Percentiles rank a stretch among this genome's conserved stretches.
These are phyloP conservation scores for Jaapia argillacea DNA, from an alignment of 768 basidiomycete species.

Conservation along the genomic window DNA sequence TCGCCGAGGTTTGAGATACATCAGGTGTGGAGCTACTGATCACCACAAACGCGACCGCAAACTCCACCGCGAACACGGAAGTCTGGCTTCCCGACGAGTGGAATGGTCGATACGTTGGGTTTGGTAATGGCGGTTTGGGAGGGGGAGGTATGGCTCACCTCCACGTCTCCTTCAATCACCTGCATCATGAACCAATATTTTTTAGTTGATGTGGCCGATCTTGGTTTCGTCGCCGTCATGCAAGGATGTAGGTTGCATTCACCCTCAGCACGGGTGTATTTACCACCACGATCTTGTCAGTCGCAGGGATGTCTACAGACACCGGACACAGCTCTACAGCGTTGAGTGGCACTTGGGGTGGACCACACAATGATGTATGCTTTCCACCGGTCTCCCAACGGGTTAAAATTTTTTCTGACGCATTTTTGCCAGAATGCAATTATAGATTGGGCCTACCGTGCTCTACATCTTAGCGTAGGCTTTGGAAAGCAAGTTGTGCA, in stretches of 20 bases:
- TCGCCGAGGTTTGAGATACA: not conserved
- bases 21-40: not conserved
- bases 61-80: conserved; percentile 7
- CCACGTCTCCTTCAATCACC: no score
- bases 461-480: conserved; percentile 17
- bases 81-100: conserved; percentile 14
- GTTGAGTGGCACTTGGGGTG: conserved; percentile 1
- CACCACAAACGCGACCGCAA: conserved; percentile 2
- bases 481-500: conserved; percentile 17
- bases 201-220: conserved; percentile 3
- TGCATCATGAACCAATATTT: no score
- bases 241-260: conserved; percentile 4
- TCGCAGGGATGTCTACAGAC: conserved; percentile 7
- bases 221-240: conserved; percentile 2
- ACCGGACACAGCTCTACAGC: conserved; percentile 2
- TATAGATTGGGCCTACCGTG: conserved; percentile 18
- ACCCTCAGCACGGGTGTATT: not conserved
- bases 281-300: not conserved
- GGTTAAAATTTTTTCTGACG: no score
- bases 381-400: not conserved
- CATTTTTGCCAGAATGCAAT: conserved; percentile 14
- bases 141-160: conserved; percentile 7
- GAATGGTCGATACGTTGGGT: conserved; percentile 11
- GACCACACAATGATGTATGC: conserved; percentile 5
- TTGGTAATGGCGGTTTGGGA: conserved; percentile 13